A percentile compares a stretch with the other conserved stretches of the same genome.
phyloP scores from a whole-genome alignment of 2,329 filamentous ascomycete species.

The Purpureocillium lavendulum region DNA sequence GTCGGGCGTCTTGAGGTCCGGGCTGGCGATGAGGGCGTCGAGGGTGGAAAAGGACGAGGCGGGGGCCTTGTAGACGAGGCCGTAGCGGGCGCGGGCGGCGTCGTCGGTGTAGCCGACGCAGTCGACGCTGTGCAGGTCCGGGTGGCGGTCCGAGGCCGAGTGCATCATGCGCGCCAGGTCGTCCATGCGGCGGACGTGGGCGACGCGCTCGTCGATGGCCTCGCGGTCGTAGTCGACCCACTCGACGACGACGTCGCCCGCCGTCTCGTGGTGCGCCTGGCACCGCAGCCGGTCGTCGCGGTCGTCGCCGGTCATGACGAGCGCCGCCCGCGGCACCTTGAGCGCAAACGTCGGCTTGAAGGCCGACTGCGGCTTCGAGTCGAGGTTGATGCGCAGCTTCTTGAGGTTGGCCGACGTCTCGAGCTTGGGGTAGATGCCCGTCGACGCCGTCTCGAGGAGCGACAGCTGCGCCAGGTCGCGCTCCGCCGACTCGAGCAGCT shows the following conservation, averaged over 20 bases:
- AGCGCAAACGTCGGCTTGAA: constrained; percentile 35
- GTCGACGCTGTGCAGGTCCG: constrained; percentile 37
- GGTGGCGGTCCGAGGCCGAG: constrained; percentile 33
- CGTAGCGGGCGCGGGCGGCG: constrained; percentile 26
- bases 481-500: constrained; percentile 35
- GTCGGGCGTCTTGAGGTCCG: constrained; percentile 33
- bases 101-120: constrained; percentile 40
- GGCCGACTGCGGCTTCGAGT: constrained; percentile 27
- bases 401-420: constrained; percentile 34
- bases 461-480: constrained; percentile 31
- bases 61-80: constrained; percentile 32
- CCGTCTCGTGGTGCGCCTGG: constrained; percentile 23
- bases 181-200: constrained; percentile 34
- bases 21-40: constrained; percentile 27
- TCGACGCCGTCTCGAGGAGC: constrained; percentile 31
- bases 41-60: constrained; percentile 27
- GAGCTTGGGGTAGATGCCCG: constrained; percentile 31
- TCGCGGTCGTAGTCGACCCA: constrained; percentile 37
- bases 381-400: constrained; percentile 37
- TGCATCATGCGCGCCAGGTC: constrained; percentile 39
- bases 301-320: constrained; percentile 12
- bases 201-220: constrained; percentile 30
- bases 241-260: constrained; percentile 30
- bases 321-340: constrained; percentile 24
- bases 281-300: constrained; percentile 13